Evolutionary conservation across 495 filamentous ascomycete genomes (phyloP).

Genomic region (Xylaria sp.): DNA sequence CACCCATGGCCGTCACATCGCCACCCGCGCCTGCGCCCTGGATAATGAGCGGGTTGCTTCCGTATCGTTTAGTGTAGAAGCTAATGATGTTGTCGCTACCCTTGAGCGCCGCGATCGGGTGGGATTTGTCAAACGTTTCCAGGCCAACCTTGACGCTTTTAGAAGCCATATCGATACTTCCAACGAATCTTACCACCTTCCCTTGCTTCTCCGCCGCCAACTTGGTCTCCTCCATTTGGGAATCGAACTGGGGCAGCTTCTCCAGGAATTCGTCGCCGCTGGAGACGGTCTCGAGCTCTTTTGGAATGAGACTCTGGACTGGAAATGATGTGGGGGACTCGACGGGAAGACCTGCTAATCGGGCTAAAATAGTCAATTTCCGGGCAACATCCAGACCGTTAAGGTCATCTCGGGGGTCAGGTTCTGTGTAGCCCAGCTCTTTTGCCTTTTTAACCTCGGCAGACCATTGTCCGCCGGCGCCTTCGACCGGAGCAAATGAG

Average conservation of each 20-base stretch:
- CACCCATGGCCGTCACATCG: constrained; percentile 96
- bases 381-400: constrained; percentile 96
- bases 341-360: constrained; percentile 78
- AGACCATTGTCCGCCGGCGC: constrained; percentile 77
- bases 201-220: constrained; percentile 77
- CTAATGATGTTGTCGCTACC: constrained; percentile 98
- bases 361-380: constrained; percentile 93
- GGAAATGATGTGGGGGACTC: constrained; percentile 83
- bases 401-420: constrained; percentile 93
- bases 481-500: constrained; percentile 80
- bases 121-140: constrained; percentile 81
- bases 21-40: constrained; percentile 95
- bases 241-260: constrained; percentile 77
- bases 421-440: constrained; percentile 95
- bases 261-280: constrained; percentile 84
- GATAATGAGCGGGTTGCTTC: constrained; percentile 85
- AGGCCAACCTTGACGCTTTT: constrained; percentile 86
- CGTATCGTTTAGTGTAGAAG: constrained; percentile 96
- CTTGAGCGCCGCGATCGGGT: constrained; percentile 90
- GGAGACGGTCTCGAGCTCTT: constrained; percentile 73
- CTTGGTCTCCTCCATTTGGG: constrained; percentile 83
- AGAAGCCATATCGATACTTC: constrained; percentile 81
- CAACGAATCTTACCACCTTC: constrained; percentile 93
- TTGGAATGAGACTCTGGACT: constrained; percentile 88
- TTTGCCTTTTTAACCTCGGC: constrained; percentile 88